Conservation (phyloP, 2,329 filamentous ascomycete species). For the Fusarium sp. region DNA sequence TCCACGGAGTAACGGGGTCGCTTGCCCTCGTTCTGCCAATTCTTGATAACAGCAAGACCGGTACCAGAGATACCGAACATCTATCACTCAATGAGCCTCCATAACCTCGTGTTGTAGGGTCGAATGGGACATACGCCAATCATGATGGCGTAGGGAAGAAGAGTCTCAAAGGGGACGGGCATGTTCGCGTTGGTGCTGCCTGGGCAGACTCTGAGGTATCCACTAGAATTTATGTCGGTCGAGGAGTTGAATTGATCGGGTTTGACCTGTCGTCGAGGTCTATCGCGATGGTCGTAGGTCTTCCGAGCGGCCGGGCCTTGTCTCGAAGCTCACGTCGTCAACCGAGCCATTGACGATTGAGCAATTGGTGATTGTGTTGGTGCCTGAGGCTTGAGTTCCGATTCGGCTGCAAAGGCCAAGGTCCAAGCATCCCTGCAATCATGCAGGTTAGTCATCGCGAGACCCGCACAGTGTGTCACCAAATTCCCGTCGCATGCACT, state of each 20-base stretch:
- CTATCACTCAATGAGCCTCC: slow-evolving; percentile 57
- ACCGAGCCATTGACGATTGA: slow-evolving; percentile 49
- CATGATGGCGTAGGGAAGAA: slow-evolving; percentile 78
- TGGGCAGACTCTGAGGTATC: slow-evolving; percentile 49
- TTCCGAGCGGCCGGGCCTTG: slow-evolving; percentile 45
- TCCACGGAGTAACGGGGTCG: slow-evolving; percentile 73
- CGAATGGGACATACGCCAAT: slow-evolving; percentile 64
- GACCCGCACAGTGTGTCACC: slow-evolving; percentile 23
- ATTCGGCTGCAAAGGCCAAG: not conserved
- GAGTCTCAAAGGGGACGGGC: slow-evolving; percentile 75
- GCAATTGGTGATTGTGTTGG: slow-evolving; percentile 45
- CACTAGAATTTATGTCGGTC: slow-evolving; percentile 17
- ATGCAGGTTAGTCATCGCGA: slow-evolving; percentile 10
- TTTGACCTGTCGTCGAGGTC: slow-evolving; percentile 37
- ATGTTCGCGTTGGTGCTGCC: slow-evolving; percentile 59
- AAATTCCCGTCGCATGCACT: slow-evolving; percentile 47
- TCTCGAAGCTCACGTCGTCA: slow-evolving; percentile 48
- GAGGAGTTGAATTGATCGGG: slow-evolving; percentile 45
- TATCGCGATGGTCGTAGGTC: slow-evolving; percentile 36
- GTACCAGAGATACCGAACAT: slow-evolving; percentile 76
- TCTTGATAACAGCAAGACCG: slow-evolving; percentile 70
- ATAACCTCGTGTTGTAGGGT: slow-evolving; percentile 15
- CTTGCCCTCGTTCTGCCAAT: slow-evolving; percentile 74
- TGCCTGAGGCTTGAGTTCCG: slow-evolving; percentile 45
- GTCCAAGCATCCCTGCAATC: slow-evolving; percentile 34